Base-by-base conservation (phyloP, 2,329 filamentous ascomycete genomes). In the Neoscytalidium dimidiatum region DNA sequence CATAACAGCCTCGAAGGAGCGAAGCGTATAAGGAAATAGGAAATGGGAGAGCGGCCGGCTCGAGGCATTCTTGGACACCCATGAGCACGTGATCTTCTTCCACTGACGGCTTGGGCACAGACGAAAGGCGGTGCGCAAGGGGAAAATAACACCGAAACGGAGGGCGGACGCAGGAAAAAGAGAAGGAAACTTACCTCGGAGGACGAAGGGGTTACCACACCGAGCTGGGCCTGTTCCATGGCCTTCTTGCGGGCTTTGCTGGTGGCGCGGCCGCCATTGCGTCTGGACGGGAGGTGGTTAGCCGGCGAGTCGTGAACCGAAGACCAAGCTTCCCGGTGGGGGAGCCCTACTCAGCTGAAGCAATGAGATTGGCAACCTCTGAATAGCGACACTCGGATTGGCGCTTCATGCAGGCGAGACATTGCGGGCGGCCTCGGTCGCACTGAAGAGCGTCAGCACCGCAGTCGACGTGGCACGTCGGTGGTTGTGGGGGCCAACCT, bases 341-440 rank as follows among this genome's bases (percentile, higher is more conserved):
- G 41, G 65, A 66, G 57, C 81, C 87, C 77, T 80, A 91, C 88
- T 92, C 90, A 53, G 78, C 74, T 13, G 80, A 78, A 9, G 80
- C 81, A 48, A 94, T 85, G 43, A 93, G 80, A 73, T 92, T 92
- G 51, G 91, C 91, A 31, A 92, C 88, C 57, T 87, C 86, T 0
- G 90, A 91, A 79, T 94, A 94, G 76, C 84, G 85, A 78, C 91
- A 94, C 69, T 86, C 83, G 0, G 90, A 91, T 74, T 92, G 90
- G 49, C 91, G 83, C 78, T 93, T 94, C 71, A 92, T 88, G 75
- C 90, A 90, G 83, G 76, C 75, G 52, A 81, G 69, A 70, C 73
- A 77, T 43, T 70, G 66, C 57, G 91, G 91, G 70, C 91, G 81
- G 43, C 86, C 89, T 73, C 91, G 84, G 76, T 94, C 91, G 74